Base-by-base conservation (phyloP, 345 rosid genomes). In the Eucalyptus albens region DNA sequence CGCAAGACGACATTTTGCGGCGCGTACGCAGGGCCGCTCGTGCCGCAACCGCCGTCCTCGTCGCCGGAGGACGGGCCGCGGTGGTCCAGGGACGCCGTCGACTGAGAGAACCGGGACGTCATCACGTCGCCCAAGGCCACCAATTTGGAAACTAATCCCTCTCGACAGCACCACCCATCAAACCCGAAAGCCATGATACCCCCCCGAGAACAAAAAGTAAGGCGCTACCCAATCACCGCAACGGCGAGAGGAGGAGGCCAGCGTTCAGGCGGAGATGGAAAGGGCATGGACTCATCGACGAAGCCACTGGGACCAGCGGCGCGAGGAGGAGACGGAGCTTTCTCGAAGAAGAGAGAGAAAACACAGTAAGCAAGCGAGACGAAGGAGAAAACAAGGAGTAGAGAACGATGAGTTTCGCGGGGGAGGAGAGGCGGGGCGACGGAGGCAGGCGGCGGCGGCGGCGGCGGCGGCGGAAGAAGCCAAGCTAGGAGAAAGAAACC, bases 51-150 rank as follows among this genome's bases (percentile, higher is more conserved):
- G n/a, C 89, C 92, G 26, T 90, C 93, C 56, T 90, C 95, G 65
- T 89, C 93, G 89, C 89, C 91, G 87, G 93, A 89, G 37, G 96
- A 91, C 40, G 91, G 90, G 90, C 92, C 92, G 49, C 89, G 95
- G 55, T 55, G 88, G 86, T 86, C 90, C 37, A 90, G 92, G 40
- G 95, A 92, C 88, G 93, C 94, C 88, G 96, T 90, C 80, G 98
- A 95, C 89, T 96, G 98, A 33, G 98, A 95, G 93, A 95, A 95
- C 93, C 98, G 93, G 87, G 98, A 96, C 89, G 94, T 97, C 99
- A 96, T 97, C 94, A 97, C 94, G 93, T 97, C 99, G 53, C 98
- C 99, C 92, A 97, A 94, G 94, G 99, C 98, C 99, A 96, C 96
- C 93, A 96, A 97, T 97, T 93, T 93, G 91, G 92, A 55, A 37